phyloP scores from a whole-genome alignment of 2,329 filamentous ascomycete genomes.

The Botrytis pseudocinerea region DNA sequence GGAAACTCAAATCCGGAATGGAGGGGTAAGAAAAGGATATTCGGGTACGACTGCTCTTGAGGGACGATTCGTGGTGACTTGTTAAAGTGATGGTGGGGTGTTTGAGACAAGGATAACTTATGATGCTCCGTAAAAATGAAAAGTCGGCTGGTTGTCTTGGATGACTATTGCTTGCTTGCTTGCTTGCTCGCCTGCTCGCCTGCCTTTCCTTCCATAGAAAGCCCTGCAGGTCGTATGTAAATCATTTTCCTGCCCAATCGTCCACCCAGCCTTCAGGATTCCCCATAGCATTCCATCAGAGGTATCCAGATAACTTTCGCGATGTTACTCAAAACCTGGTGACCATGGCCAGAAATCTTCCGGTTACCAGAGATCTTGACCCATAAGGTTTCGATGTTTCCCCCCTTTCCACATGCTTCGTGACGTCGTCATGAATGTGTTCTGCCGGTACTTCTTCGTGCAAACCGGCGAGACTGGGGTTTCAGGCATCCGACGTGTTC shows the following conservation, averaged over 20 bases:
- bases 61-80: neutral
- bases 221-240: neutral
- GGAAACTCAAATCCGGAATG: slow-evolving; percentile 9
- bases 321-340: slow-evolving; percentile 7
- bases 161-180: neutral
- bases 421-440: slow-evolving; percentile 11
- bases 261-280: slow-evolving; percentile 8
- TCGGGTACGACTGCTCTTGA: neutral
- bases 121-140: neutral
- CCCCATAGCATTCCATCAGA: slow-evolving; percentile 5
- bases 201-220: neutral
- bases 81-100: slow-evolving; percentile 4
- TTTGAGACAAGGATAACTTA: slow-evolving; percentile 1
- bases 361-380: neutral
- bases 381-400: neutral
- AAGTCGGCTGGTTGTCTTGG: neutral
- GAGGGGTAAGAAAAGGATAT: slow-evolving; percentile 7
- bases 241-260: slow-evolving; percentile 7
- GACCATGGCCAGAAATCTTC: slow-evolving; percentile 8
- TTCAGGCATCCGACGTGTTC: slow-evolving; percentile 1
- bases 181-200: too few relatives aligned
- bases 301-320: neutral
- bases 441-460: slow-evolving; percentile 19
- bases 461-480: slow-evolving; percentile 3
- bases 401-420: neutral